These are phyloP conservation scores for Emmonsiellopsis sp. DNA, from an alignment of 2,329 filamentous ascomycete genomes.

Conservation along the genomic window DNA sequence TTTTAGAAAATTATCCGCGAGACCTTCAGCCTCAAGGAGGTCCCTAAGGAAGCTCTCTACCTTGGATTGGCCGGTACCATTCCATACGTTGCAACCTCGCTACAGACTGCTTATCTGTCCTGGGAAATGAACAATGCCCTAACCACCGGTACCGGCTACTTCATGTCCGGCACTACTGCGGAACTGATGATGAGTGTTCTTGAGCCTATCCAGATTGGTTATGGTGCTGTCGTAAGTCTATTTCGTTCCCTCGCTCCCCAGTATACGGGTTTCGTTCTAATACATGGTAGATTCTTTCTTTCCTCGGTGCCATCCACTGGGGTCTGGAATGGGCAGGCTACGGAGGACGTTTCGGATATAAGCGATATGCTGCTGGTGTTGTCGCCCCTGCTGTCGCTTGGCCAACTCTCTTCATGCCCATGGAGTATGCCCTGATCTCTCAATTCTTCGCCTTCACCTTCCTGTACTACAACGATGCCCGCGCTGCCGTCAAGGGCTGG, in stretches of 20 bases:
- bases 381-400: constrained; percentile 72
- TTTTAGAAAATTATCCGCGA: constrained; percentile 55
- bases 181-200: constrained; percentile 62
- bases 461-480: constrained; percentile 75
- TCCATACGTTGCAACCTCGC: constrained; percentile 75
- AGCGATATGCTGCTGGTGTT: constrained; percentile 76
- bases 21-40: constrained; percentile 54
- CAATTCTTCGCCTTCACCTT: constrained; percentile 80
- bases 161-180: constrained; percentile 63
- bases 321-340: constrained; percentile 74
- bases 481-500: constrained; percentile 65
- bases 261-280: background rate
- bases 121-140: constrained; percentile 69
- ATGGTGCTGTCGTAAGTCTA: constrained; percentile 62
- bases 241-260: background rate
- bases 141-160: constrained; percentile 49
- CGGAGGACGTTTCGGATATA: constrained; percentile 58
- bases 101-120: constrained; percentile 71
- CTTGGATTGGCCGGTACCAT: constrained; percentile 70
- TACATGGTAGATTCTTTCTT: constrained; percentile 64
- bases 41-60: constrained; percentile 58
- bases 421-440: constrained; percentile 73
- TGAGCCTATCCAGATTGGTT: constrained; percentile 82
- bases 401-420: constrained; percentile 76
- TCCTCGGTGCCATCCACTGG: constrained; percentile 90